phyloP scores from a whole-genome alignment of 2,329 filamentous ascomycete species.

The Cladophialophora carrionii region DNA sequence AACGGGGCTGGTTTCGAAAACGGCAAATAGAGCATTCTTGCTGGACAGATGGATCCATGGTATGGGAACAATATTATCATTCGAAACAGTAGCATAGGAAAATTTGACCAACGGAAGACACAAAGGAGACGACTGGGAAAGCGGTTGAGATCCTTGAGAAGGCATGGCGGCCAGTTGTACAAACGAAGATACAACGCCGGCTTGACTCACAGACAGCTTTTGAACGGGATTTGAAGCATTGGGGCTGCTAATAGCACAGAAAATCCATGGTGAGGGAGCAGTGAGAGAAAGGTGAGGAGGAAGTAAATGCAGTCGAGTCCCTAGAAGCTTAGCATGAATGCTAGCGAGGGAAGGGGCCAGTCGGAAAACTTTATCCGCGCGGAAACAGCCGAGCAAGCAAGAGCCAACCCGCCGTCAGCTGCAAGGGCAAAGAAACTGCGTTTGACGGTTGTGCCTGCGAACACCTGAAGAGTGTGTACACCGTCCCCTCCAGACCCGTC shows the following conservation, averaged over 20 bases:
- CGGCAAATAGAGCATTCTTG: slow-evolving; percentile 43
- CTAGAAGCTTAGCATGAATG: not conserved
- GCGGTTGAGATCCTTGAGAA: slow-evolving; percentile 53
- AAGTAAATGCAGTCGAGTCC: not conserved
- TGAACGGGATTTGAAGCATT: not conserved
- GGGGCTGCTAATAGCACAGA: not conserved
- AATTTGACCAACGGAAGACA: slow-evolving; percentile 48
- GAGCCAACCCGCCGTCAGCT: slow-evolving; percentile 2
- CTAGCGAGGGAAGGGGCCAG: slow-evolving; percentile 6
- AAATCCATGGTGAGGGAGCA: not conserved
- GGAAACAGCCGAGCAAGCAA: slow-evolving; percentile 9
- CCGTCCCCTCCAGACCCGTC: not conserved
- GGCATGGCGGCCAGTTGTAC: slow-evolving; percentile 40
- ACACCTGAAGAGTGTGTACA: not conserved
- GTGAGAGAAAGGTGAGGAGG: not conserved
- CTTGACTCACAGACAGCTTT: not conserved
- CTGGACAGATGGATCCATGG: slow-evolving; percentile 51
- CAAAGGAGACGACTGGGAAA: slow-evolving; percentile 49
- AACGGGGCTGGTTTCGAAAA: slow-evolving; percentile 43
- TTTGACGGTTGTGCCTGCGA: not conserved
- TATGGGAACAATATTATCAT: slow-evolving; percentile 46
- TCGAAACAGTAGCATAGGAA: slow-evolving; percentile 48
- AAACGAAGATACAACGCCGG: not conserved
- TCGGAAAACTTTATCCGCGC: slow-evolving; percentile 14
- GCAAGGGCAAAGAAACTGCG: slow-evolving; percentile 10